phyloP scores from a whole-genome alignment of 345 rosid genomes.

The Rhizophora mangle region DNA sequence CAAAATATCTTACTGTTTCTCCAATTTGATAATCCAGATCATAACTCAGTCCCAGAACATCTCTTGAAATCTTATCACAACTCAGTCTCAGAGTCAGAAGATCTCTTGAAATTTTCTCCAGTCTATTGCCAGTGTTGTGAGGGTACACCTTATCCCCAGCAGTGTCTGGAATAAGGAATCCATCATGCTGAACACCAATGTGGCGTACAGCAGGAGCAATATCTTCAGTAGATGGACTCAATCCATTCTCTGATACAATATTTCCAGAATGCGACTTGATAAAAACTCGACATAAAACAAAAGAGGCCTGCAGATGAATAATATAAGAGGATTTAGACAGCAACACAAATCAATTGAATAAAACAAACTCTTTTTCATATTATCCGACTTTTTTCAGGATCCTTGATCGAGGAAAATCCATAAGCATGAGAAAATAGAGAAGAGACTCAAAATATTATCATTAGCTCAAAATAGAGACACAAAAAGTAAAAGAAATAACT shows the following conservation, averaged over 20 bases:
- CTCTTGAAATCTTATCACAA: not conserved
- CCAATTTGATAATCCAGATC: no score
- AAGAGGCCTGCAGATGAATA: slow-evolving; percentile 32
- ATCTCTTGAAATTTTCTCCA: not conserved
- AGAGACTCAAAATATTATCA: no score
- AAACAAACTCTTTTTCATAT: no score
- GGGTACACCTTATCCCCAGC: slow-evolving; percentile 16
- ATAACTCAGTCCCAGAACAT: no score
- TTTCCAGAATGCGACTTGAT: slow-evolving; percentile 36
- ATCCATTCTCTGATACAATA: not conserved
- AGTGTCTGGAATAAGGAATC: slow-evolving; percentile 21
- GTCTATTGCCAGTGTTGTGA: slow-evolving; percentile 1
- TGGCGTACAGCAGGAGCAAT: slow-evolving; percentile 39
- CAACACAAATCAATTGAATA: not conserved
- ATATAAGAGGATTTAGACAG: not conserved
- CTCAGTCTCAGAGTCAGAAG: not conserved
- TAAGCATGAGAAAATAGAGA: no score
- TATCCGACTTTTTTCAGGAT: no score
- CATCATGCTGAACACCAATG: slow-evolving; percentile 39
- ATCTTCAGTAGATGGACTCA: slow-evolving; percentile 7
- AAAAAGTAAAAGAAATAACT: no score
- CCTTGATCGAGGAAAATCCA: no score
- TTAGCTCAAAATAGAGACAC: no score
- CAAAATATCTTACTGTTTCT: no score
- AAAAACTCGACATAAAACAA: slow-evolving; percentile 49